Conservation (phyloP, 1,284 basidiomycete genomes). For the Leccinum pachyderme region DNA sequence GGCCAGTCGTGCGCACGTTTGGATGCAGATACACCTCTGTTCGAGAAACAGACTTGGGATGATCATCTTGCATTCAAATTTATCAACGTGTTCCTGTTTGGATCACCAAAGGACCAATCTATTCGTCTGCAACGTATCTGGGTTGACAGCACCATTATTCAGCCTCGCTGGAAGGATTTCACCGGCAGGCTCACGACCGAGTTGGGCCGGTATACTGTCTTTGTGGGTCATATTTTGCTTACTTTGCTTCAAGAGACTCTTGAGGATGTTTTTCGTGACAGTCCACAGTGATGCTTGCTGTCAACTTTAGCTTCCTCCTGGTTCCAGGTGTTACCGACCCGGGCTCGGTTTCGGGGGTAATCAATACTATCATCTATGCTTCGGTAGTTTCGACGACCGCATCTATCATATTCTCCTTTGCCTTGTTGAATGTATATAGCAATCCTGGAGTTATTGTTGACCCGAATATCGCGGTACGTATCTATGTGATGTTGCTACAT, state of each 20-base stretch:
- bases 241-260: background rate
- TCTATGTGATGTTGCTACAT: background rate
- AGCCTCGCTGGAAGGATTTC: conserved; percentile 32
- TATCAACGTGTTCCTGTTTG: conserved; percentile 16
- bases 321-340: background rate
- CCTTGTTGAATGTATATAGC: conserved; percentile 18
- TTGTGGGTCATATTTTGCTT: conserved; percentile 36
- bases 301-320: conserved; percentile 22
- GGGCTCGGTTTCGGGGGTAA: background rate
- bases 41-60: conserved; percentile 12
- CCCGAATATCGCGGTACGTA: conserved; percentile 14
- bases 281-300: conserved; percentile 25
- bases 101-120: conserved; percentile 12
- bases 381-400: conserved; percentile 13
- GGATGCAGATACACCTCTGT: conserved; percentile 12
- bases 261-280: background rate
- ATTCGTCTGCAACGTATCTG: conserved; percentile 20
- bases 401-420: conserved; percentile 20
- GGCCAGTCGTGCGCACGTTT: conserved; percentile 14
- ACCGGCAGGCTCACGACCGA: conserved; percentile 45
- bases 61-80: background rate
- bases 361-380: conserved; percentile 15
- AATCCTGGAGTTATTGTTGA: conserved; percentile 9
- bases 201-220: conserved; percentile 50
- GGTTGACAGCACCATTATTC: conserved; percentile 22